Evolutionary conservation across 306 rosid genomes (phyloP), one percentile per base, ranked within the genome.

Genomic region (Astragalus glycyphyllos): DNA sequence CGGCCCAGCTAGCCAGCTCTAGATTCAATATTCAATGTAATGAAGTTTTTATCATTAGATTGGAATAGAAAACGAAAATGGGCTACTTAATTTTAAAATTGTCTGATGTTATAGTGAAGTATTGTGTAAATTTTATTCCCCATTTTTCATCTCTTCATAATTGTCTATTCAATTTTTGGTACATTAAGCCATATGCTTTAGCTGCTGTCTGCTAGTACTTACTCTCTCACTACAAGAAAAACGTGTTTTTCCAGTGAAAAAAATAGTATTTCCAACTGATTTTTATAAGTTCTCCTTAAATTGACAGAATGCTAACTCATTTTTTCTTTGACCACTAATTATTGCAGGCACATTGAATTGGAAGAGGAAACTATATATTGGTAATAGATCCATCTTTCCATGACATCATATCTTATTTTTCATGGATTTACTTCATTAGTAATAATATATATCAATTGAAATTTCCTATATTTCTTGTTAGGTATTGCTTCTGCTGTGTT

Each of bases 381-480:
- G 97, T 91, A 91, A 83, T 42, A 9, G 11, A 51, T 76, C 26
- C 6, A 9, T 10, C 15, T 67, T 42, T 55, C 37, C 54, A 26
- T 69, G 23, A 66, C n/a, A 13, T 8, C 31, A 20, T 40, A 2
- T 59, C 13, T 45, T 51, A 12, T 2, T 20, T 47, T 49, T 11
- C 14, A 0, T 34, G 38, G 29, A 53, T 20, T 13, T 16, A 17
- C 65, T 31, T 49, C 14, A 46, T 29, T 11, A 8, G 7, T 13
- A 10, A 63, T 15, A 9, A 16, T 16, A 65, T 47, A 44, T 47
- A 44, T 13, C 14, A 26, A 49, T 34, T 54, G 58, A 66, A 59
- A 54, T 58, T 58, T 71, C 42, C 66, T 11, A 8, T 12, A 13
- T 11, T 57, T 73, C 9, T 49, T 67, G 8, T 23, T 65, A 90